A percentile compares a stretch with the other conserved stretches of the same genome.
These are phyloP conservation scores for Oleoguttula mirabilis DNA, from an alignment of 495 filamentous ascomycete genomes.

Conservation along the genomic window DNA sequence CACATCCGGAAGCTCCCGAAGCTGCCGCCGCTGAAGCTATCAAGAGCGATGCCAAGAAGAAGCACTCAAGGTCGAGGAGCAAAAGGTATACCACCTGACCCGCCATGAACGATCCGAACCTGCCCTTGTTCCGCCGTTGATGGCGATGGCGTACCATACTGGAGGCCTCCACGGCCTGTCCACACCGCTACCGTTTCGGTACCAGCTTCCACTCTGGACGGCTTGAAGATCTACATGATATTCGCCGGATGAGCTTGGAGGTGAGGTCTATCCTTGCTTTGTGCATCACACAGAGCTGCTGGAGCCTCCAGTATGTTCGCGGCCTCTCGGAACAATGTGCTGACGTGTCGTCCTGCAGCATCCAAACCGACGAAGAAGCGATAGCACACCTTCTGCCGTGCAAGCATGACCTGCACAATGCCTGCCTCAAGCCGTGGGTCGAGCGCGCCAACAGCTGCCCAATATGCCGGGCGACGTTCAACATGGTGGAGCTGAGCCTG, in stretches of 20 bases:
- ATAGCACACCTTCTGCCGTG: conserved; percentile 62
- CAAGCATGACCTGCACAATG: conserved; percentile 80
- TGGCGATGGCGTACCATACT: conserved; percentile 15
- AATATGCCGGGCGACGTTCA: conserved; percentile 85
- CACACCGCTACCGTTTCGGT: conserved; percentile 15
- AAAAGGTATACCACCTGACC: conserved; percentile 20
- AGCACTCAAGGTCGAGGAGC: conserved; percentile 1
- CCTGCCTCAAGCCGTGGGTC: conserved; percentile 83
- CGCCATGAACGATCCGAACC: conserved; percentile 8
- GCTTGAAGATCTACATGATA: conserved; percentile 26
- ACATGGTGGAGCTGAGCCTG: conserved; percentile 72
- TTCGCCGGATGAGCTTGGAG: conserved; percentile 23
- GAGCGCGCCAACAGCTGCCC: conserved; percentile 96
- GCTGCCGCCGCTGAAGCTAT: conserved; percentile 11
- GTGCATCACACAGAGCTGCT: conserved; percentile 6
- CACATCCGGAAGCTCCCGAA: conserved; percentile 33
- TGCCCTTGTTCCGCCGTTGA: conserved; percentile 5
- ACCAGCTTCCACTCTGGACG: conserved; percentile 23
- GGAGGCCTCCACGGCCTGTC: conserved; percentile 15
- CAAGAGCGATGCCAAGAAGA: conserved; percentile 8
- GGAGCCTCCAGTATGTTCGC: conserved; percentile 16
- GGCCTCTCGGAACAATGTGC: not conserved
- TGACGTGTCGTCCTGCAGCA: conserved; percentile 9
- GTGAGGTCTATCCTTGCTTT: conserved; percentile 13
- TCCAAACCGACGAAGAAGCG: conserved; percentile 34